These are phyloP conservation scores for Podospora pseudopauciseta DNA, from an alignment of 495 filamentous ascomycete genomes.

Conservation along the genomic window DNA sequence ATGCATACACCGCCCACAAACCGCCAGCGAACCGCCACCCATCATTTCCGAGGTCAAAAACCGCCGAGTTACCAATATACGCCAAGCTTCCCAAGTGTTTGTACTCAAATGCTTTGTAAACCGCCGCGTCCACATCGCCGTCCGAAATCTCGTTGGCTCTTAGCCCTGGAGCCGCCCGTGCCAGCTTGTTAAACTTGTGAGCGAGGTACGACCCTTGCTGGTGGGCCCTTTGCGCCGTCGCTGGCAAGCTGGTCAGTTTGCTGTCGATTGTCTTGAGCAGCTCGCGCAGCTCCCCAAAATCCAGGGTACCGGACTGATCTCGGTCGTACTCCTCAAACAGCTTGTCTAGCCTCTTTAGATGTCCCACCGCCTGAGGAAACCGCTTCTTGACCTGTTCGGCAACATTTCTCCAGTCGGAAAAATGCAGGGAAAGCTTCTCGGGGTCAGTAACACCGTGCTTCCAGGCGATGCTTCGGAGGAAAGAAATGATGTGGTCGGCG, in stretches of 20 bases:
- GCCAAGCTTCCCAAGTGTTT: constrained; percentile 87
- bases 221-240: constrained; percentile 93
- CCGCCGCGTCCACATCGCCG: constrained; percentile 86
- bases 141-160: constrained; percentile 73
- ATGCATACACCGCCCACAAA: constrained; percentile 90
- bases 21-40: constrained; percentile 72
- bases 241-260: constrained; percentile 80
- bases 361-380: constrained; percentile 89
- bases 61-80: constrained; percentile 92
- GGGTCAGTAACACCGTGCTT: constrained; percentile 80
- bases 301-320: constrained; percentile 86
- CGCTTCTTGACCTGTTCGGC: constrained; percentile 77
- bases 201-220: constrained; percentile 95
- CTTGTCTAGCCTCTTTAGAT: constrained; percentile 82
- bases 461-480: constrained; percentile 87
- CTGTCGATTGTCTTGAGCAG: constrained; percentile 86
- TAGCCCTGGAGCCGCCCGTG: constrained; percentile 72
- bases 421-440: constrained; percentile 74
- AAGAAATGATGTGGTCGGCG: constrained; percentile 78
- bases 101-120: constrained; percentile 96
- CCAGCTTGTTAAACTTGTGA: constrained; percentile 90
- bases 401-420: constrained; percentile 81
- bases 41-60: constrained; percentile 79
- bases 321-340: constrained; percentile 90
- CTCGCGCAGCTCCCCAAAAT: constrained; percentile 87